A percentile compares a stretch with the other conserved stretches of the same genome.
These are phyloP conservation scores for Sugiyamaella paludigena DNA, from an alignment of 1,139 yeast genomes.

Conservation along the genomic window DNA sequence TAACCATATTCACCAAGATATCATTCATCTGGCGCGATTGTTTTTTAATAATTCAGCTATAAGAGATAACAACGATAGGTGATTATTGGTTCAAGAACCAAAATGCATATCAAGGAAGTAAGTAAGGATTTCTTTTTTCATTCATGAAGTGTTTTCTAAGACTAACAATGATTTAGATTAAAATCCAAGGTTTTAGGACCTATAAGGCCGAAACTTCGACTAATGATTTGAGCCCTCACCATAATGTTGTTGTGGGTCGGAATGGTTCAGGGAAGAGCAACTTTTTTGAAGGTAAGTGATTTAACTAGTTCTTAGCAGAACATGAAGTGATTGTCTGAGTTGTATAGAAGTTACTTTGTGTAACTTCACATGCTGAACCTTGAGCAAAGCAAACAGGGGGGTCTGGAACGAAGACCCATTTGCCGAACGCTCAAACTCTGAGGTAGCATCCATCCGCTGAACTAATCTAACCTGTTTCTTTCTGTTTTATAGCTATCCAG, in stretches of 20 bases:
- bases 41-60: no score
- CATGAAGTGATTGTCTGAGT: no score
- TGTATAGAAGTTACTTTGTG: no score
- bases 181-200: constrained; percentile 92
- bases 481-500: constrained; percentile 78
- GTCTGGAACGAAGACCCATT: no score
- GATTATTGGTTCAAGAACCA: neutral
- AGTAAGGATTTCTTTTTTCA: neutral
- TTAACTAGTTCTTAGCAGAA: neutral
- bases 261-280: constrained; percentile 72
- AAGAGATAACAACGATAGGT: no score
- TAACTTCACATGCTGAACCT: no score
- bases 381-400: no score
- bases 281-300: constrained; percentile 60
- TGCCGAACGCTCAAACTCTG: no score
- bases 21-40: no score
- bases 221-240: constrained; percentile 73
- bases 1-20: no score
- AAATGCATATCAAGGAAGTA: constrained; percentile 8
- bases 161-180: constrained; percentile 43
- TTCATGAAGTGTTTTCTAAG: neutral
- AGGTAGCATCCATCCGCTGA: no score
- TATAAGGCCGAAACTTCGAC: constrained; percentile 81
- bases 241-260: constrained; percentile 87
- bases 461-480: constrained; percentile 9